A percentile compares a stretch with the other conserved stretches of the same genome.
Evolutionary conservation across 192 early-diverging fungal genomes (phyloP).

Genomic region (Tieghemiomyces parasiticus): DNA sequence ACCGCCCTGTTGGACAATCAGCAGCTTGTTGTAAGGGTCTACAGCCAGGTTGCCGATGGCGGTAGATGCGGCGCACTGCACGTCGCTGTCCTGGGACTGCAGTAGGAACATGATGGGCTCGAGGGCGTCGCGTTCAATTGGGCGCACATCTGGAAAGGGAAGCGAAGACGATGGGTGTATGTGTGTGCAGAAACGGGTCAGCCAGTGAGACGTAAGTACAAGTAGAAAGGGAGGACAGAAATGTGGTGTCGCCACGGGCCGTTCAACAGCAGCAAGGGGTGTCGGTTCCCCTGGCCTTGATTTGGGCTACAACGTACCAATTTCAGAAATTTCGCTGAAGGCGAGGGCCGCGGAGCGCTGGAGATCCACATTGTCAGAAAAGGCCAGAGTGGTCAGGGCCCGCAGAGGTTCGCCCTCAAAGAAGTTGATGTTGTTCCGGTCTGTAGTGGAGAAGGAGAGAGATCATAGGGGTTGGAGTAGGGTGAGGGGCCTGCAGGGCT

Average conservation of each 20-base stretch:
- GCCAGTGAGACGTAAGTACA: no score
- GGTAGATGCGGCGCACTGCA: slow-evolving; percentile 71
- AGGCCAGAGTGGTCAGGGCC: slow-evolving; percentile 68
- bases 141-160: slow-evolving; percentile 43
- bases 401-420: slow-evolving; percentile 67
- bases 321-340: slow-evolving; percentile 83
- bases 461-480: slow-evolving; percentile 6
- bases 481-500: no score
- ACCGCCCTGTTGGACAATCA: slow-evolving; percentile 72
- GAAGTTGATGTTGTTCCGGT: slow-evolving; percentile 65
- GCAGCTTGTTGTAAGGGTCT: slow-evolving; percentile 57
- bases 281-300: no score
- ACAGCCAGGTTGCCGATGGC: slow-evolving; percentile 83
- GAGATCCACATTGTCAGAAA: slow-evolving; percentile 69
- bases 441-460: slow-evolving; percentile 18
- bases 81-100: slow-evolving; percentile 67
- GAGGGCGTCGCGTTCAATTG: slow-evolving; percentile 54
- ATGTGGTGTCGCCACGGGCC: no score
- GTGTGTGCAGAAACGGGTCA: no score
- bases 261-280: no score
- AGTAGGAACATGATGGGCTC: slow-evolving; percentile 72
- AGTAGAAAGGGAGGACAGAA: no score
- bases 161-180: no score
- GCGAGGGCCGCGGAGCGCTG: slow-evolving; percentile 77
- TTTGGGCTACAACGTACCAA: slow-evolving; percentile 27